Percentiles rank a stretch among this genome's conserved stretches.
Conservation (phyloP, 2,329 filamentous ascomycete species). For the Trichoderma gracile region DNA sequence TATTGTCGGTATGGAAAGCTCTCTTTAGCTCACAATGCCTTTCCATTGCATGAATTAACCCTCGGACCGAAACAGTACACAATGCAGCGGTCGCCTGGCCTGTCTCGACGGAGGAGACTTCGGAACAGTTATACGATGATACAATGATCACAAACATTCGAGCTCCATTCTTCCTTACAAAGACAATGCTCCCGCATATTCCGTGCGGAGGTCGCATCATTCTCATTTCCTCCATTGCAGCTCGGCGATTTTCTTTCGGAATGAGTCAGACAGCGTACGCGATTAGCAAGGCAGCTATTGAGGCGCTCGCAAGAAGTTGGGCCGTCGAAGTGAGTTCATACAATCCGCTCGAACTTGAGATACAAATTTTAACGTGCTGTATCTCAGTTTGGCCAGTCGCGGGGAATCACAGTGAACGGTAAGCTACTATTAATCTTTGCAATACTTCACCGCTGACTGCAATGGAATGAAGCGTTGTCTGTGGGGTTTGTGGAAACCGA, state of each 20-base stretch:
- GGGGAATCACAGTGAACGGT: conserved; percentile 9
- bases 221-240: conserved; percentile 39
- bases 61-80: not conserved
- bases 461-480: conserved; percentile 35
- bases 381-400: not conserved
- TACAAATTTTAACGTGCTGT: not conserved
- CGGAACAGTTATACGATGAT: conserved; percentile 5
- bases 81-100: conserved; percentile 3
- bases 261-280: conserved; percentile 37
- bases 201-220: conserved; percentile 38
- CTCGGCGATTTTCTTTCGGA: conserved; percentile 32
- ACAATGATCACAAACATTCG: conserved; percentile 7
- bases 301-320: conserved; percentile 36
- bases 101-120: not conserved
- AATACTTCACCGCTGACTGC: conserved; percentile 31
- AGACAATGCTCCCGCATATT: conserved; percentile 37
- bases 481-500: conserved; percentile 34
- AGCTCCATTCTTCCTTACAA: conserved; percentile 37
- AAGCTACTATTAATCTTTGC: not conserved
- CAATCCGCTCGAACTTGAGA: conserved; percentile 28
- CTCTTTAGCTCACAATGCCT: not conserved
- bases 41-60: not conserved
- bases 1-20: not conserved
- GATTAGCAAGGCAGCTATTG: conserved; percentile 39
- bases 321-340: conserved; percentile 38